These are phyloP conservation scores for Phytophthora sp. DNA, from an alignment of 352 stramenopile genomes.

Conservation along the genomic window DNA sequence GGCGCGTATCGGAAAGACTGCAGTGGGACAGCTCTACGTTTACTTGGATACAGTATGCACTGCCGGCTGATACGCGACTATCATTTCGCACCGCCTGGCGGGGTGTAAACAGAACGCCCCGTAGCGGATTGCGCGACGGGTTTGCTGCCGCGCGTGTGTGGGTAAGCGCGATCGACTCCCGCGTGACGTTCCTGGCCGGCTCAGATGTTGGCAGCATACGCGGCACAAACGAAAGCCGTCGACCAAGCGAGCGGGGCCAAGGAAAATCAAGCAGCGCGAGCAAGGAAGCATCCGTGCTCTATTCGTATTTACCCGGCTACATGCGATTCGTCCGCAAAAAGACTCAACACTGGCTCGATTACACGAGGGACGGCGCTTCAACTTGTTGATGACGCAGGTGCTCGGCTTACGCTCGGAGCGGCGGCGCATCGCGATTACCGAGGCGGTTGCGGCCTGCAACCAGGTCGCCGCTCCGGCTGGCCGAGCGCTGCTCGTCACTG, in stretches of 20 bases:
- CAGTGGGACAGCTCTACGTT: neutral
- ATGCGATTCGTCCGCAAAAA: too few species aligned
- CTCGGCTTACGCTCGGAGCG: neutral
- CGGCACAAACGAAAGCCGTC: too few species aligned
- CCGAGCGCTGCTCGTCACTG: neutral
- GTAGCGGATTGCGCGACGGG: neutral
- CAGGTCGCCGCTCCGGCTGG: neutral
- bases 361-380: neutral
- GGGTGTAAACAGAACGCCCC: neutral
- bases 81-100: neutral
- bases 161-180: too few species aligned
- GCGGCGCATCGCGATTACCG: neutral
- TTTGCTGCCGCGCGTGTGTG: too few species aligned
- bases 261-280: too few species aligned
- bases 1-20: neutral
- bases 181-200: too few species aligned
- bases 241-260: too few species aligned
- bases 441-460: neutral
- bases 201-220: too few species aligned
- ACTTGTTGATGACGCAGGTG: neutral
- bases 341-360: neutral
- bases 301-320: neutral
- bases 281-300: neutral
- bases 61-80: neutral
- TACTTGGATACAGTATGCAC: neutral